Conservation (phyloP, 495 filamentous ascomycete species). For the Aspergillus saccharolyticus region DNA sequence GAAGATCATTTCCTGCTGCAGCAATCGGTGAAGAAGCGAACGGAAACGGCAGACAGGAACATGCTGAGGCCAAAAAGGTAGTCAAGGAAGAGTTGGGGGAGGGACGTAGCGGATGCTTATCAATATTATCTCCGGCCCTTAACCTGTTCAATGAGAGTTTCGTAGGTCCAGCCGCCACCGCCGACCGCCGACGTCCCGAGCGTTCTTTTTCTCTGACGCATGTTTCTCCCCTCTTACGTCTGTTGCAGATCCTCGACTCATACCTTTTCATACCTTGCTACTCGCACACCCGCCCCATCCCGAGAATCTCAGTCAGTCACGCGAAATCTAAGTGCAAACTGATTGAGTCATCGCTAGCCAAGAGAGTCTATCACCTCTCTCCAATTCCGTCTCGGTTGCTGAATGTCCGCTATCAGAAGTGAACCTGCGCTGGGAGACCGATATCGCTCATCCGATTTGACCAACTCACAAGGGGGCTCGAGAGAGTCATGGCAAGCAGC, state of each 20-base stretch:
- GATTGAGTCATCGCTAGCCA: background rate
- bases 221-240: constrained; percentile 2
- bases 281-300: background rate
- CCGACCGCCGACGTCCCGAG: constrained; percentile 16
- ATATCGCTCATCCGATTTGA: constrained; percentile 21
- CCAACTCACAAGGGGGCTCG: constrained; percentile 8
- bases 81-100: too few relatives aligned
- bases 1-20: background rate
- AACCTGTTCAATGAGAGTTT: background rate
- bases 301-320: background rate
- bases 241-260: constrained; percentile 5
- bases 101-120: constrained; percentile 11
- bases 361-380: background rate
- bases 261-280: background rate
- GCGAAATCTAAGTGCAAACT: background rate
- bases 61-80: background rate
- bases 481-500: constrained; percentile 34
- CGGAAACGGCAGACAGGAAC: too few relatives aligned
- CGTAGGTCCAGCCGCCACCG: constrained; percentile 24
- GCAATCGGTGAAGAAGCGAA: background rate
- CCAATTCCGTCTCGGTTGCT: constrained; percentile 7
- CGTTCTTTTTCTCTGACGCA: constrained; percentile 21
- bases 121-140: constrained; percentile 19
- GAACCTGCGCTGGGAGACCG: constrained; percentile 21
- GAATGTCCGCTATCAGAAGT: constrained; percentile 23